These are phyloP conservation scores for Panaeolus cyanescens DNA, from an alignment of 768 basidiomycete species.

Conservation along the genomic window DNA sequence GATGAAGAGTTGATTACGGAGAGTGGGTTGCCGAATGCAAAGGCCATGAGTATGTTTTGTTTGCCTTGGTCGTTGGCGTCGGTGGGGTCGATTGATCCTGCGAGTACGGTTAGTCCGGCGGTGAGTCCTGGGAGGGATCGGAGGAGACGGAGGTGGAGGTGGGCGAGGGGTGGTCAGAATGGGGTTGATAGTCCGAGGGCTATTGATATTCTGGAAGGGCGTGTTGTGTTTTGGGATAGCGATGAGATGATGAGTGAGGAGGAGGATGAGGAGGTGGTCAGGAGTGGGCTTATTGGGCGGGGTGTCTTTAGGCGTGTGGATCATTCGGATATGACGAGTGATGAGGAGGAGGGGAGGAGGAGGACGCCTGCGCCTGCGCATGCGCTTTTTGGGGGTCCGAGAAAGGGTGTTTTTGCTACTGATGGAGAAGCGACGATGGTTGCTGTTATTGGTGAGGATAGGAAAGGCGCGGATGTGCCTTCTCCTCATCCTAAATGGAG, in stretches of 20 bases:
- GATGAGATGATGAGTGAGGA: slow-evolving; percentile 40
- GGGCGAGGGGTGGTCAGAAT: slow-evolving; percentile 8
- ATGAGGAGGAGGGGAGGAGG: slow-evolving; percentile 14
- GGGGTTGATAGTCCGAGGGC: slow-evolving; percentile 46
- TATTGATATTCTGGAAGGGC: slow-evolving; percentile 69
- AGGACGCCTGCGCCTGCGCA: slow-evolving; percentile 23
- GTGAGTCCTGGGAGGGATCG: slow-evolving; percentile 37
- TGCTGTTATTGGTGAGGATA: slow-evolving; percentile 47
- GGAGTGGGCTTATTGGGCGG: slow-evolving; percentile 2
- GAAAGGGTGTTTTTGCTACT: slow-evolving; percentile 43
- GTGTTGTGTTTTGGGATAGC: slow-evolving; percentile 49
- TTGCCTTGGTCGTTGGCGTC: slow-evolving; percentile 40
- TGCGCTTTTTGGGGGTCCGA: slow-evolving; percentile 32
- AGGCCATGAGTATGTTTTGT: slow-evolving; percentile 72
- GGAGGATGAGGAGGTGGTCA: slow-evolving; percentile 25
- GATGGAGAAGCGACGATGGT: slow-evolving; percentile 31
- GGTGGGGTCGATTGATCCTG: slow-evolving; percentile 18
- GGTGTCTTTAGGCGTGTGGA: background rate
- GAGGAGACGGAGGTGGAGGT: slow-evolving; percentile 8
- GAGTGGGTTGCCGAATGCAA: slow-evolving; percentile 71
- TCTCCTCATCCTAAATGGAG: slow-evolving; percentile 51
- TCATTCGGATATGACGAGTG: slow-evolving; percentile 1
- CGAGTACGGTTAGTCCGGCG: slow-evolving; percentile 68
- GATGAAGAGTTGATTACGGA: slow-evolving; percentile 84
- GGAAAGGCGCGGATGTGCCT: slow-evolving; percentile 39